Evolutionary conservation across 352 stramenopile species (phyloP), one percentile per base, ranked within the genome.

Genomic region (Globisporangium takayamanum): DNA sequence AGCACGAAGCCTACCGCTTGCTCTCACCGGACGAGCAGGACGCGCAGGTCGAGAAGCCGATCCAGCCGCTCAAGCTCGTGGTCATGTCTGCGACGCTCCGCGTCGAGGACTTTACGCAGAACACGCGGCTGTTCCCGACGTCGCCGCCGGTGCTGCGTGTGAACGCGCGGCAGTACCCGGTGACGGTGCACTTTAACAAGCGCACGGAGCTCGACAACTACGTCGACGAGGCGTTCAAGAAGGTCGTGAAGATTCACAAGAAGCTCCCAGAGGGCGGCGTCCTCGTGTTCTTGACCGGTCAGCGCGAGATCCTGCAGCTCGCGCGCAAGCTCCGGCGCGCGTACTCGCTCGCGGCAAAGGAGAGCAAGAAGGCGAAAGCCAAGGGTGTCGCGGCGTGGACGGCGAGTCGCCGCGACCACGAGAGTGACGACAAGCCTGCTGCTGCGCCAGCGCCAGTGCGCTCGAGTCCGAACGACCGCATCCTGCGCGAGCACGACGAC

Each of bases 41-140:
- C 12, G 58, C 74, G 0, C 70, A 74, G 4, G 44, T 39, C 22
- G 44, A 44, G 37, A 70, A 87, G 26, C 86, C 87, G n/a, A 78
- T 94, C 36, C 75, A 81, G 36, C 78, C 81, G 2, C 67, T 92
- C 20, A 93, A 92, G 55, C 72, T 94, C 46, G 82, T 93, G 2
- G 93, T 99, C 62, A 99, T 99, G 98, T 99, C 94, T 28, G 98
- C 98, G 2, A 99, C 97, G 6, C 73, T 99, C 52, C 79, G 96
- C 20, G 96, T 99, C 0, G 84, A 97, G 65, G 97, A 99, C 71
- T 99, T 99, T 59, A 97, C 90, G 2, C 76, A 96, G 47, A 99
- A 99, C 68, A 70, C 79, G 49, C 72, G 80, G 25, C 73, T 99
- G 53, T 99, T 99, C 64, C 84, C 89, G 10, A 78, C 59, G 46